A percentile compares a stretch with the other conserved stretches of the same genome.
These are phyloP conservation scores for Phytophthora quininea DNA, from an alignment of 352 stramenopile genomes.

Conservation along the genomic window DNA sequence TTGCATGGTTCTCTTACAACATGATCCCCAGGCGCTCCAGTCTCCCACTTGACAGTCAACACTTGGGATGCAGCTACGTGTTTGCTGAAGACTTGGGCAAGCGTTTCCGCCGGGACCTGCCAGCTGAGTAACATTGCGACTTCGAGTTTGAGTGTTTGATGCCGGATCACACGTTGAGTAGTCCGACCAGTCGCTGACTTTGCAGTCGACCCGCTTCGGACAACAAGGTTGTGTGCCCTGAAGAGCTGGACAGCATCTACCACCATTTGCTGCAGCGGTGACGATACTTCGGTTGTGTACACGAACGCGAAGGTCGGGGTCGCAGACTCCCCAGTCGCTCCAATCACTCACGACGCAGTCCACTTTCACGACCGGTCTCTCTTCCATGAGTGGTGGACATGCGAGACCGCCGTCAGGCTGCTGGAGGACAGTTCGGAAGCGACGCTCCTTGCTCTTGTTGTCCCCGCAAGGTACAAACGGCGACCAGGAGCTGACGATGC, in stretches of 20 bases:
- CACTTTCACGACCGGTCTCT: conserved; percentile 46
- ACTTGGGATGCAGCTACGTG: conserved; percentile 39
- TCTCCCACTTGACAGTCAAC: conserved; percentile 69
- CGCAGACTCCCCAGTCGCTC: conserved; percentile 42
- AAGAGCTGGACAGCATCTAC: conserved; percentile 43
- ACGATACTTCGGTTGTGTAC: conserved; percentile 41
- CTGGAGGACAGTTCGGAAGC: conserved; percentile 47
- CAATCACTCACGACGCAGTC: conserved; percentile 50
- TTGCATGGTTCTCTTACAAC: conserved; percentile 37
- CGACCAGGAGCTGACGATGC: conserved; percentile 57
- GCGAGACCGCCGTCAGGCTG: conserved; percentile 42
- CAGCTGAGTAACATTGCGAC: conserved; percentile 38
- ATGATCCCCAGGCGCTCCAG: conserved; percentile 49
- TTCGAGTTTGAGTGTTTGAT: conserved; percentile 57
- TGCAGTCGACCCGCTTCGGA: conserved; percentile 52
- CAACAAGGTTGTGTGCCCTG: conserved; percentile 39
- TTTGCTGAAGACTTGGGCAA: conserved; percentile 46
- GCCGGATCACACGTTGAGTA: conserved; percentile 49
- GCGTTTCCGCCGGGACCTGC: conserved; percentile 42
- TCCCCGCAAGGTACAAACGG: conserved; percentile 50
- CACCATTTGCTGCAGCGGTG: conserved; percentile 31
- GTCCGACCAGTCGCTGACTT: conserved; percentile 53
- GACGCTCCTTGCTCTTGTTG: conserved; percentile 24
- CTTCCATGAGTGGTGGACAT: conserved; percentile 53
- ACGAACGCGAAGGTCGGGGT: conserved; percentile 23